Conservation (phyloP, 345 rosid genomes). For the Salix koriyanagi region DNA sequence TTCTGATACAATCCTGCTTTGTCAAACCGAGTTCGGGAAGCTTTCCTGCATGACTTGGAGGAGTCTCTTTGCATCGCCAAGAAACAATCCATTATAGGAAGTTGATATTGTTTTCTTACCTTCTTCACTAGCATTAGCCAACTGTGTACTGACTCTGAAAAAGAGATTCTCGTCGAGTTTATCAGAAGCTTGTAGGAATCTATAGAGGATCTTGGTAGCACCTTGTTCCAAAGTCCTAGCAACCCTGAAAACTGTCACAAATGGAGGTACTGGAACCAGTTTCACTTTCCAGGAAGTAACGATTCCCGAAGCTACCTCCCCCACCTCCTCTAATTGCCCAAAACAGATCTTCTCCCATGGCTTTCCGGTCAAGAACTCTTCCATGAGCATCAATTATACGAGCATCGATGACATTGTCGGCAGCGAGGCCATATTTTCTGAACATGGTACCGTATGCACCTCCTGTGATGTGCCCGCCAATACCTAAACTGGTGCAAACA, state of each 20-base stretch:
- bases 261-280: slow-evolving; percentile 60
- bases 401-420: slow-evolving; percentile 9
- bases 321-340: slow-evolving; percentile 82
- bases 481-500: slow-evolving; percentile 3
- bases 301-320: slow-evolving; percentile 65
- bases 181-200: slow-evolving; percentile 53
- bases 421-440: slow-evolving; percentile 13
- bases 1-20: not conserved
- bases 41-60: not conserved
- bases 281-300: slow-evolving; percentile 58
- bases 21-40: not conserved
- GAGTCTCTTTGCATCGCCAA: not conserved
- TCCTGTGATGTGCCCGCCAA: slow-evolving; percentile 9
- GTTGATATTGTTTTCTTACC: not conserved
- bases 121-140: not conserved
- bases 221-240: slow-evolving; percentile 42
- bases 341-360: slow-evolving; percentile 65
- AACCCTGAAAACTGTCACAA: slow-evolving; percentile 54
- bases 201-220: slow-evolving; percentile 39
- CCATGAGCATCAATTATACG: slow-evolving; percentile 3
- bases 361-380: not conserved
- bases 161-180: slow-evolving; percentile 51
- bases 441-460: slow-evolving; percentile 7
- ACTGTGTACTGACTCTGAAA: slow-evolving; percentile 40
- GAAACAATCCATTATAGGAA: not conserved